These are phyloP conservation scores for Scytalidium lignicola DNA, from an alignment of 2,329 filamentous ascomycete species.

Conservation along the genomic window DNA sequence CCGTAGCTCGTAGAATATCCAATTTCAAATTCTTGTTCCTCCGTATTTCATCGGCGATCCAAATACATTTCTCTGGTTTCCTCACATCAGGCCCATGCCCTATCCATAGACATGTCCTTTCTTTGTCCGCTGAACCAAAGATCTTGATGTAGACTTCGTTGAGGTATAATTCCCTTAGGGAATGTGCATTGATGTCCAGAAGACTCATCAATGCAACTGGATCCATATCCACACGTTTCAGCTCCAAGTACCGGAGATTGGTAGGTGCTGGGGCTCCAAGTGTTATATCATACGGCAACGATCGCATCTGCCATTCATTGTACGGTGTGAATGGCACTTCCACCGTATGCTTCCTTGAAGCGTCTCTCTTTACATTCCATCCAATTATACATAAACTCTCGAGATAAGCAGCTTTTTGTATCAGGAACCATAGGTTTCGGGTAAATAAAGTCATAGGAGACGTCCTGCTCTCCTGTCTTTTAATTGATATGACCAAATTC, in stretches of 20 bases:
- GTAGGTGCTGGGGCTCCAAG: slow-evolving; percentile 4
- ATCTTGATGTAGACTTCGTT: slow-evolving; percentile 28
- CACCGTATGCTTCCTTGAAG: slow-evolving; percentile 14
- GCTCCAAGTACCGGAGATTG: slow-evolving; percentile 23
- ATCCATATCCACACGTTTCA: slow-evolving; percentile 27
- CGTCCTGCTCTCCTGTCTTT: slow-evolving; percentile 36
- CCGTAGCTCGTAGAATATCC: slow-evolving; percentile 23
- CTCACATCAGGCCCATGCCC: slow-evolving; percentile 13
- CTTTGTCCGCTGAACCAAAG: slow-evolving; percentile 9
- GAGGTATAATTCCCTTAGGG: slow-evolving; percentile 27
- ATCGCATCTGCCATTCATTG: slow-evolving; percentile 24
- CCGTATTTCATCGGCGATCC: slow-evolving; percentile 24
- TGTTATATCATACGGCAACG: slow-evolving; percentile 19
- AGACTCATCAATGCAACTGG: slow-evolving; percentile 19
- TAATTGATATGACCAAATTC: slow-evolving; percentile 42
- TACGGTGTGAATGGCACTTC: slow-evolving; percentile 5
- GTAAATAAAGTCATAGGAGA: slow-evolving; percentile 34
- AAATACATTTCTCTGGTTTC: slow-evolving; percentile 12
- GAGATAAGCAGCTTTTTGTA: slow-evolving; percentile 39
- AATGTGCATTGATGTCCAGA: slow-evolving; percentile 19
- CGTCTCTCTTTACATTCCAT: slow-evolving; percentile 24
- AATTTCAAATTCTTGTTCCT: slow-evolving; percentile 20
- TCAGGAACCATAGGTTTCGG: slow-evolving; percentile 44
- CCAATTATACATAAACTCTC: slow-evolving; percentile 44
- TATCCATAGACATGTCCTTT: slow-evolving; percentile 24